Evolutionary conservation across 2,329 filamentous ascomycete genomes (phyloP), one percentile per base, ranked within the genome.

Genomic region (Ophidiomyces ophidiicola): DNA sequence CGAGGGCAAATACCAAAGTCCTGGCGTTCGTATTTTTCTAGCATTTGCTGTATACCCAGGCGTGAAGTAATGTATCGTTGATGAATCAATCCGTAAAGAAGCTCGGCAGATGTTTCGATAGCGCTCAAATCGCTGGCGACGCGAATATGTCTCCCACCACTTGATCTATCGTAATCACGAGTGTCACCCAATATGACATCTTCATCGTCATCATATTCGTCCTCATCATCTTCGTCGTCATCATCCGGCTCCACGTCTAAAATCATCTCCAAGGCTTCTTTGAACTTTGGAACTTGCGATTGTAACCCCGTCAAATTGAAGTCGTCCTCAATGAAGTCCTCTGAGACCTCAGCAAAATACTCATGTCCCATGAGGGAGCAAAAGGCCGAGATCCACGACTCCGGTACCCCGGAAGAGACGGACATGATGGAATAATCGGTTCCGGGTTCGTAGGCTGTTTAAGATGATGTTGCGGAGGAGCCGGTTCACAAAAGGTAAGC

Each of bases 291-390:
- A 37, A 98, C 90, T 65, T 96, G 88, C 44, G 80, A 82, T 63
- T 94, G 86, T 54, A 98, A 70, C 35, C 90, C 90, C 1, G 90
- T 98, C 48, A 98, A 71, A 63, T 98, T 98, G 71, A 98, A 98
- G 63, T 98, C 90, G 76, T 98, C 90, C 62, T 98, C 90, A 57
- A 98, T 96, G 54, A 98, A 98, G 56, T 98, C 90, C 65, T 98
- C 90, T 32, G 85, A 90, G 36, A 98, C 88, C 68, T 98, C 90
- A 46, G 90, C 90, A 62, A 98, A 98, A 67, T 96, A 98, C 63
- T 98, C 90, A 60, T 98, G 90, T 46, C 90, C 90, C 44, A 96
- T 74, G 32, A 96, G 71, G 26, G 84, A 86, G 69, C 90, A 98
- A 62, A 94, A 98, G 43, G 87, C 92, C 47, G 85, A 82, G 67